Evolutionary conservation across 2,329 filamentous ascomycete genomes (phyloP), one percentile per base, ranked within the genome.

Genomic region (Sphaerulina musiva): DNA sequence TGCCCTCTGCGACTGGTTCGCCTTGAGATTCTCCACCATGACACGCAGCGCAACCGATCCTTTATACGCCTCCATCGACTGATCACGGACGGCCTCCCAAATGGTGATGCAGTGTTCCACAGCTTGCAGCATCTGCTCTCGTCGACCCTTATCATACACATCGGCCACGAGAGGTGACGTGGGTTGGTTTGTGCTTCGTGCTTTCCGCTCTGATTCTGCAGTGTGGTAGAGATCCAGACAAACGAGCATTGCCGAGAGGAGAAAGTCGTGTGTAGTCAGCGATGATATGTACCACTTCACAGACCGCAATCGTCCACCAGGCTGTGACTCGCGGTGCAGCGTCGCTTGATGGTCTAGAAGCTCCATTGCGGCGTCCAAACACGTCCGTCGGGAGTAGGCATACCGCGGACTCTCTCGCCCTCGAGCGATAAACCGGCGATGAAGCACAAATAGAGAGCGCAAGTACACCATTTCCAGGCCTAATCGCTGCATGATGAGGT

Each of bases 61-160:
- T 73, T 97, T 97, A 74, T 85, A 91, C 0, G 91, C 89, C 62
- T 97, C 92, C 73, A 96, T 86, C 1, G 87, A 93, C 23, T 83
- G 78, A 51, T 93, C 85, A 2, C 84, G 81, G 9, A 90, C 76
- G 8, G 82, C 82, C 46, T 86, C 84, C 90, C 91, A 97, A 53
- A 97, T 93, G 14, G 80, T 76, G 44, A 82, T 80, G 7, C 87
- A 87, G 14, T 79, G 79, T 66, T 91, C 85, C 2, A 97, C 79
- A 1, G 84, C 81, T 20, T 76, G 72, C 31, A 93, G 77, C 87
- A 96, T 95, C 61, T 87, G 86, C 31, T 82, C 77, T 8, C 86
- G 80, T 10, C 69, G 73, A 53, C 72, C 73, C 48, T 73, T 76
- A 59, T 58, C 77, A 59, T 71, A 74, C 50, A 68, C 60, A 58